A percentile compares a stretch with the other conserved stretches of the same genome.
These are phyloP conservation scores for Crinitomyces ghanaensis DNA, from an alignment of 805 yeast genomes.

Conservation along the genomic window DNA sequence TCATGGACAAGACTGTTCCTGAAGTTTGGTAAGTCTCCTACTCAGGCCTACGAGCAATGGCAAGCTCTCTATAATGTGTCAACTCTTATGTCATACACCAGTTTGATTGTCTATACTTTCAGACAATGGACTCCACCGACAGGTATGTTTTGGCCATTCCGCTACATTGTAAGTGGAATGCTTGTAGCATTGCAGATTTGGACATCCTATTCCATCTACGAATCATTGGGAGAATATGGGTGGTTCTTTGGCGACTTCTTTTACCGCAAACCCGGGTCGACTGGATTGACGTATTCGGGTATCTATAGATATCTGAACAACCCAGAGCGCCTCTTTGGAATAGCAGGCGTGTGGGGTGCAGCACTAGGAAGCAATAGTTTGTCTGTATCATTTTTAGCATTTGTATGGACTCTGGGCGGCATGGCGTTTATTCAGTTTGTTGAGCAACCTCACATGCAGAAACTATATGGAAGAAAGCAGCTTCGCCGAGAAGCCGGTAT, in stretches of 20 bases:
- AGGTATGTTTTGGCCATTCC: slow-evolving; percentile 31
- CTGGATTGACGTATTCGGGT: slow-evolving; percentile 60
- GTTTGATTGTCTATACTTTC: slow-evolving; percentile 31
- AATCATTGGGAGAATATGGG: slow-evolving; percentile 72
- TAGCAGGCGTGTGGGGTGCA: slow-evolving; percentile 68
- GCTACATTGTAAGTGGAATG: slow-evolving; percentile 47
- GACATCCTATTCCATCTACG: slow-evolving; percentile 57
- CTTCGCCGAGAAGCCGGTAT: slow-evolving; percentile 41
- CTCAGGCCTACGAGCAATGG: slow-evolving; percentile 63
- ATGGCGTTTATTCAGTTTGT: slow-evolving; percentile 59
- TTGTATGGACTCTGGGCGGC: slow-evolving; percentile 56
- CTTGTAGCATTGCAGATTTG: slow-evolving; percentile 51
- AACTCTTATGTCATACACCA: slow-evolving; percentile 45
- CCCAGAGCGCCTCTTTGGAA: slow-evolving; percentile 71
- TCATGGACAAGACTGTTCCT: slow-evolving; percentile 55
- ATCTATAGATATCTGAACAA: slow-evolving; percentile 72
- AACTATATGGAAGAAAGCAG: slow-evolving; percentile 58
- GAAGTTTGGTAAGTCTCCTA: slow-evolving; percentile 51
- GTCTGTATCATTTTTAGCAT: slow-evolving; percentile 38
- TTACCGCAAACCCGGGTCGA: slow-evolving; percentile 34
- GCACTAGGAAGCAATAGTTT: slow-evolving; percentile 45
- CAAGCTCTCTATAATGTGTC: slow-evolving; percentile 47
- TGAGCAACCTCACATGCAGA: slow-evolving; percentile 68
- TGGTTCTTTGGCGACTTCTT: slow-evolving; percentile 87
- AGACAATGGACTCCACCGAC: slow-evolving; percentile 20